These are phyloP conservation scores for Ganoderma multipileum DNA, from an alignment of 1,284 basidiomycete genomes.

Conservation along the genomic window DNA sequence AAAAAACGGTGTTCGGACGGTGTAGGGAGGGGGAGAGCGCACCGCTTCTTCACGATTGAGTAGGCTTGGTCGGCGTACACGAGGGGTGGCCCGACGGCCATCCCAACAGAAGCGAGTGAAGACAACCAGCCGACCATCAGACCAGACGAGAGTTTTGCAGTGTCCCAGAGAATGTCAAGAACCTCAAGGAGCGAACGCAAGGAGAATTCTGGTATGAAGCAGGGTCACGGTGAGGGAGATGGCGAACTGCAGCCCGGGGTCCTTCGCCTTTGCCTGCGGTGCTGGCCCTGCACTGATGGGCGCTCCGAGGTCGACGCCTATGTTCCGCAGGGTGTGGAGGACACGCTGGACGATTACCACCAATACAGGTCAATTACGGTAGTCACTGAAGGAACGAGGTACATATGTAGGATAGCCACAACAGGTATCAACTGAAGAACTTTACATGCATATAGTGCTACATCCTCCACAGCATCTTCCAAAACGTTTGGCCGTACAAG, in stretches of 20 bases:
- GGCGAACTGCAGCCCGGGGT: too few species aligned
- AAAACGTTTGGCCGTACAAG: neutral
- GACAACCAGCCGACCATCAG: slow-evolving; percentile 58
- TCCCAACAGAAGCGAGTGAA: slow-evolving; percentile 64
- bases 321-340: neutral
- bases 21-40: slow-evolving; percentile 18
- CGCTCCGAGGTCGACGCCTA: too few species aligned
- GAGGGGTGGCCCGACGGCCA: slow-evolving; percentile 78
- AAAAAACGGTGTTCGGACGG: slow-evolving; percentile 16
- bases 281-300: too few species aligned
- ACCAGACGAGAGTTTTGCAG: neutral
- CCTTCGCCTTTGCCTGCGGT: too few species aligned
- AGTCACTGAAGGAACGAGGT: neutral
- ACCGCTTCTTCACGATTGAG: slow-evolving; percentile 79
- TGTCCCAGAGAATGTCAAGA: neutral
- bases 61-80: slow-evolving; percentile 83
- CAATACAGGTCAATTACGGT: neutral
- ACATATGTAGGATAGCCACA: neutral
- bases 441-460: slow-evolving; percentile 10
- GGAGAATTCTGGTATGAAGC: neutral
- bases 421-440: slow-evolving; percentile 8
- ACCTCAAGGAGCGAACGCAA: neutral
- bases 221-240: too few species aligned
- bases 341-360: neutral
- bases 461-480: slow-evolving; percentile 3